Conservation (phyloP, 257 asterid species). For the Gentiana macrophylla region DNA sequence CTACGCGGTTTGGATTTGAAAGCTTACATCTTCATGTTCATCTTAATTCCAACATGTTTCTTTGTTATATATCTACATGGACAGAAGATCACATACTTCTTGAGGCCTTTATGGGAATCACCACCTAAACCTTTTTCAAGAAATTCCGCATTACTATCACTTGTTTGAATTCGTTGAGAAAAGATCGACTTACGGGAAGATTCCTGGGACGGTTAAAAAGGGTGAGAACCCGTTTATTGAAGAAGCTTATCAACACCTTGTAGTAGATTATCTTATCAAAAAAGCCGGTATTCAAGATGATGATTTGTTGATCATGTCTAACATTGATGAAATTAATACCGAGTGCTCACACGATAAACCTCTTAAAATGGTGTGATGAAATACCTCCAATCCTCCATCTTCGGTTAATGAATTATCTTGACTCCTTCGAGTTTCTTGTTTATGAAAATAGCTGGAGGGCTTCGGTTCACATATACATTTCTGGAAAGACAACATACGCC, state of each 20-base stretch:
- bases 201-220: slow-evolving; percentile 52
- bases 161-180: slow-evolving; percentile 49
- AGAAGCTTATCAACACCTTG: slow-evolving; percentile 72
- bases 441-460: slow-evolving; percentile 75
- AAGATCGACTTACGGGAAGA: slow-evolving; percentile 58
- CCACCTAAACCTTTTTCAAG: slow-evolving; percentile 66
- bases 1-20: slow-evolving; percentile 50
- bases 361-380: slow-evolving; percentile 66
- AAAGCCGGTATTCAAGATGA: slow-evolving; percentile 73
- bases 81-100: slow-evolving; percentile 62
- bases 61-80: slow-evolving; percentile 50
- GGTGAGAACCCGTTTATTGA: slow-evolving; percentile 74
- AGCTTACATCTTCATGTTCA: slow-evolving; percentile 35
- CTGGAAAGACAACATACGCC: slow-evolving; percentile 68
- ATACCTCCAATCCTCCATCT: slow-evolving; percentile 60
- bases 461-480: slow-evolving; percentile 52
- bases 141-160: slow-evolving; percentile 63
- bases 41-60: slow-evolving; percentile 43
- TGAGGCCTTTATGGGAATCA: slow-evolving; percentile 65
- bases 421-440: slow-evolving; percentile 67
- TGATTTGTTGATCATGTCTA: slow-evolving; percentile 62
- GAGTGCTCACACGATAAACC: slow-evolving; percentile 57
- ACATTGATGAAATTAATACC: slow-evolving; percentile 65
- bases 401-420: slow-evolving; percentile 55
- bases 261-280: slow-evolving; percentile 62